Conservation (phyloP, 106 monocot species). For the Allium sativum region DNA sequence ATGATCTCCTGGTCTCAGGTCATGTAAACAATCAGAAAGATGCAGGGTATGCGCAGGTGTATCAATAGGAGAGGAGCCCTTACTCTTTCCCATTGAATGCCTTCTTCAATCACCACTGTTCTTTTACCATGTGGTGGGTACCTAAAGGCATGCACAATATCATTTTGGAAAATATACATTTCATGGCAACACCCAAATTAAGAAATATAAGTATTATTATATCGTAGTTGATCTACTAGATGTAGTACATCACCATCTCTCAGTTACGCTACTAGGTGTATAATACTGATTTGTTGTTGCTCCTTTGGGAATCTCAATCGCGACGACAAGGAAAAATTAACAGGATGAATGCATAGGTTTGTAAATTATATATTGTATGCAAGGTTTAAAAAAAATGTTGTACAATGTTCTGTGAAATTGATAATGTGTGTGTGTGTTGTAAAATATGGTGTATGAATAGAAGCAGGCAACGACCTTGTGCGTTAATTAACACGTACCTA, state of each 20-base stretch:
- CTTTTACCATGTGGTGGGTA: slow-evolving; percentile 76
- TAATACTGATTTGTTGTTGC: too few relatives aligned
- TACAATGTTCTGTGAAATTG: background rate
- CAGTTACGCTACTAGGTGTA: too few relatives aligned
- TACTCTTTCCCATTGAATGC: slow-evolving; percentile 72
- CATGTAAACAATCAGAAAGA: slow-evolving; percentile 46
- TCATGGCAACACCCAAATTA: background rate
- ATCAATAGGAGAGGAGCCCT: slow-evolving; percentile 50
- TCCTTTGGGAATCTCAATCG: too few relatives aligned
- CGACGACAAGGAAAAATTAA: too few relatives aligned
- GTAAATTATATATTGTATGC: too few relatives aligned
- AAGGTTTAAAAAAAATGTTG: background rate
- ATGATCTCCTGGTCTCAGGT: slow-evolving; percentile 63
- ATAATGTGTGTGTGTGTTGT: too few relatives aligned
- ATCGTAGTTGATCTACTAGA: too few relatives aligned
- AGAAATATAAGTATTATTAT: background rate
- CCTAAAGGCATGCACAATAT: slow-evolving; percentile 9
- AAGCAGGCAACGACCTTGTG: background rate
- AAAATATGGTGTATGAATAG: background rate
- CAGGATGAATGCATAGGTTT: too few relatives aligned
- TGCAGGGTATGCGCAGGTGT: slow-evolving; percentile 67
- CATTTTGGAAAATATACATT: too few relatives aligned
- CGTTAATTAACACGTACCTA: slow-evolving; percentile 31
- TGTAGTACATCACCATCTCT: too few relatives aligned
- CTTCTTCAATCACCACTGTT: slow-evolving; percentile 40